These are phyloP conservation scores for Novakomyces olei DNA, from an alignment of 805 yeast genomes.

Conservation along the genomic window DNA sequence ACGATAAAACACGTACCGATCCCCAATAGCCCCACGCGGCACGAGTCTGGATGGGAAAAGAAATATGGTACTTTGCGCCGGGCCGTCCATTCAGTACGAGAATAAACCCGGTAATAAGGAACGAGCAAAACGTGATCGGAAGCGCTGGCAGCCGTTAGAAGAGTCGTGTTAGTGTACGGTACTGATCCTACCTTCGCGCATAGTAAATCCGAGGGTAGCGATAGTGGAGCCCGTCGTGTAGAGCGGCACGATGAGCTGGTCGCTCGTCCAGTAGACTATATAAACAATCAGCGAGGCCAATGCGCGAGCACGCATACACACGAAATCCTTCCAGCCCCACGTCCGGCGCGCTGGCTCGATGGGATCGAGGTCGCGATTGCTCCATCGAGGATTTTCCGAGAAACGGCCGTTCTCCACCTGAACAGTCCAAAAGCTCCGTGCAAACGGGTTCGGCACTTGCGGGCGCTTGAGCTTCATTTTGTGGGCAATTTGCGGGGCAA, in stretches of 20 bases:
- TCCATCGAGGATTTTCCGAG: too few relatives aligned
- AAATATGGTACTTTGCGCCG: not conserved
- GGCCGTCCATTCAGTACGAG: not conserved
- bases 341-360: not conserved
- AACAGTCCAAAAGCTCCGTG: too few relatives aligned
- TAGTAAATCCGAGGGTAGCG: constrained; percentile 1
- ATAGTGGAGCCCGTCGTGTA: not conserved
- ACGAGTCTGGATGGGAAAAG: not conserved
- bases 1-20: too few relatives aligned
- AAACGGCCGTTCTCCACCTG: too few relatives aligned
- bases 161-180: too few relatives aligned
- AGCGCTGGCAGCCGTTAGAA: too few relatives aligned
- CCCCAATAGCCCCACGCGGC: not conserved
- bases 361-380: not conserved
- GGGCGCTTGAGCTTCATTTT: too few relatives aligned
- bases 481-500: too few relatives aligned
- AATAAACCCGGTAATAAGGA: not conserved
- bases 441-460: too few relatives aligned
- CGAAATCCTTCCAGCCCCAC: not conserved
- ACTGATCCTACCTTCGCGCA: too few relatives aligned
- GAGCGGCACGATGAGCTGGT: constrained; percentile 1
- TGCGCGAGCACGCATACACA: too few relatives aligned
- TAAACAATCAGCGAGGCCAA: too few relatives aligned
- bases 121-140: constrained; percentile 1
- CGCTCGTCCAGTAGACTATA: constrained; percentile 1